Conservation (phyloP, 179 eudicot species). For the Beta corolliflora region DNA sequence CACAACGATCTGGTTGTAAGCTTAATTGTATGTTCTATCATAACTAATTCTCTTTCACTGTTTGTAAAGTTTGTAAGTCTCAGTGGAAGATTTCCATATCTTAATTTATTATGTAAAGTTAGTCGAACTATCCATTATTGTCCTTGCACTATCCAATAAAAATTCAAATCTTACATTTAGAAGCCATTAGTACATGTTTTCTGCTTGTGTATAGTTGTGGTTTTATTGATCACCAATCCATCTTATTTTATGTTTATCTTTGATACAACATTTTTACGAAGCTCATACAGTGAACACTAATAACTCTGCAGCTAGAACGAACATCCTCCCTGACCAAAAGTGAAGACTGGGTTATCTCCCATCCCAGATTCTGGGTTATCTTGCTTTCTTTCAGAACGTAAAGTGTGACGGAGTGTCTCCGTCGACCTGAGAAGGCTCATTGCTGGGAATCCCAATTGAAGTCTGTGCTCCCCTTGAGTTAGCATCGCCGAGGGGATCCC, state of each 20-base stretch:
- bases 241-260: not conserved
- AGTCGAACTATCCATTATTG: not conserved
- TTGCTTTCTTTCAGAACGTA: too few species aligned
- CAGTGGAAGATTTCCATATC: slow-evolving; percentile 4
- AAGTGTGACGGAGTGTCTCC: too few species aligned
- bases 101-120: slow-evolving; percentile 9
- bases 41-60: not conserved
- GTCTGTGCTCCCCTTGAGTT: too few species aligned
- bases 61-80: slow-evolving; percentile 19
- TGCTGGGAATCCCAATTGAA: too few species aligned
- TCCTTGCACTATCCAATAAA: not conserved
- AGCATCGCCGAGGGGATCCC: too few species aligned
- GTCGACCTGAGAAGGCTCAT: not conserved
- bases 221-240: not conserved
- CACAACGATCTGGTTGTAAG: not conserved
- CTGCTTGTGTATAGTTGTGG: not conserved
- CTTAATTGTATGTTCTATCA: not conserved
- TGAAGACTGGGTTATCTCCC: too few species aligned
- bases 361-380: too few species aligned
- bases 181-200: not conserved
- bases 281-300: too few species aligned
- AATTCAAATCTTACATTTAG: not conserved
- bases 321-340: too few species aligned
- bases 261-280: too few species aligned
- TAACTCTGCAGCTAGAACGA: not conserved